phyloP scores from a whole-genome alignment of 78 protist genomes.

The Tieghemostelium lacteum region DNA sequence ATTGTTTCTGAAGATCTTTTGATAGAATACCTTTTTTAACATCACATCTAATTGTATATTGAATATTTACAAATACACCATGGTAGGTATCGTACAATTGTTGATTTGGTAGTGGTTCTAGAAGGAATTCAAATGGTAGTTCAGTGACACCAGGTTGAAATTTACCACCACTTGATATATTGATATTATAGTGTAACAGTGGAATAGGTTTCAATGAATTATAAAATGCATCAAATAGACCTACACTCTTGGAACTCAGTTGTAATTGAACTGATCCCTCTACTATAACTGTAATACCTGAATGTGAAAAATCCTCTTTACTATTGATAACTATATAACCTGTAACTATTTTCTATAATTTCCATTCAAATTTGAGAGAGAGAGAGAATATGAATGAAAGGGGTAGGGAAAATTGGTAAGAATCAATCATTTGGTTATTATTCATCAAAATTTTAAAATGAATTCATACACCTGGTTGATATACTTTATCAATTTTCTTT shows the following conservation, averaged over 20 bases:
- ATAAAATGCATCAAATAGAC: slow-evolving; percentile 90
- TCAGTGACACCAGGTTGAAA: slow-evolving; percentile 85
- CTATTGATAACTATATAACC: slow-evolving; percentile 70
- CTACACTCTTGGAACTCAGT: slow-evolving; percentile 84
- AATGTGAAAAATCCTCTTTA: slow-evolving; percentile 67
- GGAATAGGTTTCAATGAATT: slow-evolving; percentile 88
- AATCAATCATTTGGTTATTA: background rate
- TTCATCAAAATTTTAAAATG: background rate
- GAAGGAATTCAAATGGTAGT: slow-evolving; percentile 92
- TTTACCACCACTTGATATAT: slow-evolving; percentile 82
- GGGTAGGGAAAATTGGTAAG: background rate
- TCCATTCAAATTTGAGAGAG: background rate
- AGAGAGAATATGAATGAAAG: background rate
- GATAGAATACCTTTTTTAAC: slow-evolving; percentile 82
- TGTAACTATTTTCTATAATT: slow-evolving; percentile 54
- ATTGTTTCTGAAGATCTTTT: slow-evolving; percentile 71
- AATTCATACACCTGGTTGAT: slow-evolving; percentile 59
- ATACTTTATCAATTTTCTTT: slow-evolving; percentile 68
- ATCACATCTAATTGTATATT: slow-evolving; percentile 79
- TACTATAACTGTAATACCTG: slow-evolving; percentile 55
- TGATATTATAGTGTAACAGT: slow-evolving; percentile 26
- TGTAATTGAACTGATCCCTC: slow-evolving; percentile 83
- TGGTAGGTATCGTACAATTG: slow-evolving; percentile 92
- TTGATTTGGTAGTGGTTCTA: slow-evolving; percentile 74
- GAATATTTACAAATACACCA: slow-evolving; percentile 92